Conservation (phyloP, 805 yeast species). For the Cyberlindnera mrakii region DNA sequence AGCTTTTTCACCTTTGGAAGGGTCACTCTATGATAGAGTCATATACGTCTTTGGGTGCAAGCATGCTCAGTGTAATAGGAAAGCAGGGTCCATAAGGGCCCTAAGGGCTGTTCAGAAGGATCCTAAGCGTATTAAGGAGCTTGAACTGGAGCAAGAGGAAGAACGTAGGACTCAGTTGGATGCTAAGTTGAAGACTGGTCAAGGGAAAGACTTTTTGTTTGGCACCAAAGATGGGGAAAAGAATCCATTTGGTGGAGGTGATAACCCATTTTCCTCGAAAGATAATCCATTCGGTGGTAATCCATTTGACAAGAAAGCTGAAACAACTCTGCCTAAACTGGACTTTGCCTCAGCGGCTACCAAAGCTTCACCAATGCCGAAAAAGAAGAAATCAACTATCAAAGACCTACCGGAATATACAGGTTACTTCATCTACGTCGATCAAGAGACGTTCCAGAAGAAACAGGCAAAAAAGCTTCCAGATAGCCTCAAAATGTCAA, state of each 20-base stretch:
- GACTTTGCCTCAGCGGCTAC: conserved; percentile 30
- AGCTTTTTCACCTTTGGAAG: conserved; percentile 73
- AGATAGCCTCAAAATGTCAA: conserved; percentile 47
- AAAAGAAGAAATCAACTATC: conserved; percentile 10
- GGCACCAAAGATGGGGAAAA: conserved; percentile 27
- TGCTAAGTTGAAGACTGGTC: conserved; percentile 35
- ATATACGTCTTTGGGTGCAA: conserved; percentile 76
- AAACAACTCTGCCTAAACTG: neutral
- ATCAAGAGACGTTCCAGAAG: conserved; percentile 56
- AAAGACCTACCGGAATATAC: conserved; percentile 45
- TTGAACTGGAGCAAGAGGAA: conserved; percentile 33
- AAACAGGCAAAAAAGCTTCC: conserved; percentile 41
- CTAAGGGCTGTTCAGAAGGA: conserved; percentile 71
- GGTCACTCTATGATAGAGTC: conserved; percentile 69
- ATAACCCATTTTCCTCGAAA: conserved; percentile 13
- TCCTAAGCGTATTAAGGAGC: conserved; percentile 36
- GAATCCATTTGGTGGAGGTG: conserved; percentile 34
- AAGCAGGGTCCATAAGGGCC: conserved; percentile 66
- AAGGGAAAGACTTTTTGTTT: conserved; percentile 32
- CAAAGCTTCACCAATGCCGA: conserved; percentile 20
- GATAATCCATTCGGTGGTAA: conserved; percentile 3
- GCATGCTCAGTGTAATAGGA: conserved; percentile 56
- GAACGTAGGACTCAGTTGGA: conserved; percentile 37
- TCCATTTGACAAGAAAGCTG: conserved; percentile 1
- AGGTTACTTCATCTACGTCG: conserved; percentile 66